phyloP scores from a whole-genome alignment of 306 rosid genomes.

The Fragaria nilgerrensis region DNA sequence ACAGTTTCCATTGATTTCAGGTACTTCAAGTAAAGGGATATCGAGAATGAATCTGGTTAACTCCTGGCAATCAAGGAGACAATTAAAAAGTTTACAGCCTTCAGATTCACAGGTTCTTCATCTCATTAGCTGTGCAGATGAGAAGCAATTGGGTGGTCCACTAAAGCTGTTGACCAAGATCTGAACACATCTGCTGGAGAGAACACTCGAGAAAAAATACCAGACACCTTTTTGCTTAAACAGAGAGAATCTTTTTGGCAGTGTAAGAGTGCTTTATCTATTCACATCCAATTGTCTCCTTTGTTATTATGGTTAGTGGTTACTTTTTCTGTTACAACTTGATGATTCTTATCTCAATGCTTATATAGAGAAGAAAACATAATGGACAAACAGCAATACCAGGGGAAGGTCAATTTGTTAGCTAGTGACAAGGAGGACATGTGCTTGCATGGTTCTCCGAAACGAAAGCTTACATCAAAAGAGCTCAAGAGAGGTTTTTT shows the following conservation, averaged over 20 bases:
- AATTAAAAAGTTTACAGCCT: constrained; percentile 29
- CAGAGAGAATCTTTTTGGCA: constrained; percentile 50
- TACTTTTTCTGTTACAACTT: constrained; percentile 6
- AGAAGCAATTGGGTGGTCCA: constrained; percentile 73
- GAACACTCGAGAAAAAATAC: constrained; percentile 28
- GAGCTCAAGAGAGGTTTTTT: constrained; percentile 58
- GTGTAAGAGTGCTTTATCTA: constrained; percentile 46
- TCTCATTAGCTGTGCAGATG: constrained; percentile 58
- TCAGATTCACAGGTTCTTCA: constrained; percentile 40
- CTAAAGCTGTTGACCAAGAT: constrained; percentile 44
- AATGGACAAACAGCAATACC: constrained; percentile 39
- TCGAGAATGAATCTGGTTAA: constrained; percentile 19
- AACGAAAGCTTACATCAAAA: constrained; percentile 57
- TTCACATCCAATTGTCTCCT: constrained; percentile 20
- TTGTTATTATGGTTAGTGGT: constrained; percentile 3
- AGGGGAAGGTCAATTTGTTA: constrained; percentile 61
- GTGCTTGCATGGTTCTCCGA: constrained; percentile 79
- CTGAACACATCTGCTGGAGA: constrained; percentile 76
- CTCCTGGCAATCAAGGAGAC: constrained; percentile 33
- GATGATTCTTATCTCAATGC: constrained; percentile 11
- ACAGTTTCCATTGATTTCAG: constrained; percentile 58
- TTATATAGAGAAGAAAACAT: constrained; percentile 49
- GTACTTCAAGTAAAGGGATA: constrained; percentile 25
- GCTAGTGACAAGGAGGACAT: constrained; percentile 36
- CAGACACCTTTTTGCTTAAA: constrained; percentile 59